phyloP scores from a whole-genome alignment of 139 green algal species.

The Bryopsis sp. region DNA sequence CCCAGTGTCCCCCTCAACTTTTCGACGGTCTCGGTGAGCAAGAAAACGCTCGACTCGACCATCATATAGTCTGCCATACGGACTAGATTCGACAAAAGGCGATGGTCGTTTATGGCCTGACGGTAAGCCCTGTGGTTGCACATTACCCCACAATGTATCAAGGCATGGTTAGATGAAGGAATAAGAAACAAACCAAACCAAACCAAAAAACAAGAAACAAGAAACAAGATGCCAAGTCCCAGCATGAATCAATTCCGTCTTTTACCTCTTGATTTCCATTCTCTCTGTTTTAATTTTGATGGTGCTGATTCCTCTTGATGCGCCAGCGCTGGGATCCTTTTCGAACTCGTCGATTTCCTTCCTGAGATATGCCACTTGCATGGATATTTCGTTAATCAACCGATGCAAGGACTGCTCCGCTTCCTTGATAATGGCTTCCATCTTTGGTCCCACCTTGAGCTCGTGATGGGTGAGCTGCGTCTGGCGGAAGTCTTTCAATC shows the following conservation, averaged over 20 bases:
- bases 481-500: background rate
- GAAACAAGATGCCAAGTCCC: too few species aligned
- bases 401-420: background rate
- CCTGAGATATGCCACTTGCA: background rate
- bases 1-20: background rate
- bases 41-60: slow-evolving; percentile 5
- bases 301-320: slow-evolving; percentile 3
- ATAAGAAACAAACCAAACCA: too few species aligned
- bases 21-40: slow-evolving; percentile 11
- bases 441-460: background rate
- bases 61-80: slow-evolving; percentile 23
- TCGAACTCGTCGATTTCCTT: background rate
- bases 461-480: background rate
- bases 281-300: slow-evolving; percentile 11
- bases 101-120: slow-evolving; percentile 4
- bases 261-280: slow-evolving; percentile 10
- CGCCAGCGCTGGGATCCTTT: slow-evolving; percentile 11
- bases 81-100: slow-evolving; percentile 6
- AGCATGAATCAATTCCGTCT: too few species aligned
- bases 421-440: slow-evolving; percentile 1
- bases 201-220: too few species aligned
- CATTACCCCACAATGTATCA: too few species aligned
- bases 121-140: too few species aligned
- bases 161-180: too few species aligned
- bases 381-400: background rate